Conservation (phyloP, 495 filamentous ascomycete species). For the Terfezia boudieri region DNA sequence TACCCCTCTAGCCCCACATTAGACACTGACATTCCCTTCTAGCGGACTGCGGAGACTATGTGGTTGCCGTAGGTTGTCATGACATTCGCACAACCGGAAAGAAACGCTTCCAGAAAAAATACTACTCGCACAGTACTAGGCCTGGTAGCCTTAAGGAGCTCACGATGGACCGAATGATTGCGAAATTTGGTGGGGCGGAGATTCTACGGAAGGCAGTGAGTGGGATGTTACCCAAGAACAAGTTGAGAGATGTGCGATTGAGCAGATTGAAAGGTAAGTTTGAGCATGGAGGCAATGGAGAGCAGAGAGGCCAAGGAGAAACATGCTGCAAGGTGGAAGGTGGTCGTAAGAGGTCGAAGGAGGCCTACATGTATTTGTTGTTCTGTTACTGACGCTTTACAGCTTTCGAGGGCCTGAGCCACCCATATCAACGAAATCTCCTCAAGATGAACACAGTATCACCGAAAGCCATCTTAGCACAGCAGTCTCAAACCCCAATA, state of each 20-base stretch:
- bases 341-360: background rate
- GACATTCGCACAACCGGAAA: slow-evolving; percentile 72
- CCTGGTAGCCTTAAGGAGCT: slow-evolving; percentile 71
- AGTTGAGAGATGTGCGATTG: slow-evolving; percentile 62
- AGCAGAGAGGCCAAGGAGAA: background rate
- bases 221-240: slow-evolving; percentile 96
- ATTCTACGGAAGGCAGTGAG: slow-evolving; percentile 75
- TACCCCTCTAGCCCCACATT: background rate
- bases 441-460: slow-evolving; percentile 41
- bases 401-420: slow-evolving; percentile 76
- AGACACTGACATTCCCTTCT: slow-evolving; percentile 18
- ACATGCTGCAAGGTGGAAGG: background rate
- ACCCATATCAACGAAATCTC: slow-evolving; percentile 82
- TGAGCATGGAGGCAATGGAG: background rate
- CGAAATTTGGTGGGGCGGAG: slow-evolving; percentile 84
- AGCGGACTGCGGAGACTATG: slow-evolving; percentile 97
- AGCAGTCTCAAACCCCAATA: slow-evolving; percentile 15
- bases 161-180: slow-evolving; percentile 86
- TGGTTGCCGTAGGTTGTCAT: slow-evolving; percentile 74
- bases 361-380: background rate
- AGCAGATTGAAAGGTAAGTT: slow-evolving; percentile 63
- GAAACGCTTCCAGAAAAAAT: slow-evolving; percentile 81
- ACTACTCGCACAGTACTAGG: slow-evolving; percentile 79
- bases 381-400: slow-evolving; percentile 1
- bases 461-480: slow-evolving; percentile 22